Conservation (phyloP, 192 early-diverging fungal species). For the Mortierella alpina region DNA sequence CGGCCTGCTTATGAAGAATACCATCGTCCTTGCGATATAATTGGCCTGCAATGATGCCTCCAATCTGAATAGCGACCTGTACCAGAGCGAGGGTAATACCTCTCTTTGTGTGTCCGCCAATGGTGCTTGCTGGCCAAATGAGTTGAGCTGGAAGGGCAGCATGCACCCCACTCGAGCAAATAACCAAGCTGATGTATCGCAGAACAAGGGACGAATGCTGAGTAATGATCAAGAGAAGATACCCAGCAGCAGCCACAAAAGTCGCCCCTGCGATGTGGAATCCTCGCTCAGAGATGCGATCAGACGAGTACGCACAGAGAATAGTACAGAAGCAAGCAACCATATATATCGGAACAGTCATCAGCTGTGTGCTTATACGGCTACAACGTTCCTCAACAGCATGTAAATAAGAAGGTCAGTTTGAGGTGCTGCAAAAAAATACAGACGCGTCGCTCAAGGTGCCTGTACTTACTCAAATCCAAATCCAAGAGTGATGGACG, state of each 20-base stretch:
- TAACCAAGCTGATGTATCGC: slow-evolving; percentile 45
- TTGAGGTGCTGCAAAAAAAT: background rate
- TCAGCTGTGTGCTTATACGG: slow-evolving; percentile 32
- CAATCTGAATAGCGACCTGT: slow-evolving; percentile 72
- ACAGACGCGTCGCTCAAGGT: slow-evolving; percentile 3
- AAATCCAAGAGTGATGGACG: slow-evolving; percentile 69
- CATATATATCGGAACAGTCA: slow-evolving; percentile 61
- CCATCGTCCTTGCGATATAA: slow-evolving; percentile 74
- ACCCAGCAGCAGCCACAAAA: slow-evolving; percentile 54
- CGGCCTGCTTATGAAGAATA: background rate
- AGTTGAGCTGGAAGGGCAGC: slow-evolving; percentile 66
- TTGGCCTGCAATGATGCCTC: slow-evolving; percentile 74
- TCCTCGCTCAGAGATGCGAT: slow-evolving; percentile 50
- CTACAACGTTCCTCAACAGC: background rate
- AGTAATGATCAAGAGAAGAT: slow-evolving; percentile 52
- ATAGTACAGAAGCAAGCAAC: slow-evolving; percentile 45
- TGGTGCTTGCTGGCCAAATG: slow-evolving; percentile 66
- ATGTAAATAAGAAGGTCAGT: no score
- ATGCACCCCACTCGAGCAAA: slow-evolving; percentile 56
- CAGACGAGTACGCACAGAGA: slow-evolving; percentile 18
- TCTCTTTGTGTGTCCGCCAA: slow-evolving; percentile 77
- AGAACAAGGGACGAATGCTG: slow-evolving; percentile 20
- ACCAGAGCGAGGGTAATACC: slow-evolving; percentile 70
- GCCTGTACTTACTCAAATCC: slow-evolving; percentile 1
- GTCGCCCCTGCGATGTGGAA: slow-evolving; percentile 44